Evolutionary conservation across 306 rosid genomes (phyloP), one percentile per base, ranked within the genome.

Genomic region (Trifolium subterraneum): DNA sequence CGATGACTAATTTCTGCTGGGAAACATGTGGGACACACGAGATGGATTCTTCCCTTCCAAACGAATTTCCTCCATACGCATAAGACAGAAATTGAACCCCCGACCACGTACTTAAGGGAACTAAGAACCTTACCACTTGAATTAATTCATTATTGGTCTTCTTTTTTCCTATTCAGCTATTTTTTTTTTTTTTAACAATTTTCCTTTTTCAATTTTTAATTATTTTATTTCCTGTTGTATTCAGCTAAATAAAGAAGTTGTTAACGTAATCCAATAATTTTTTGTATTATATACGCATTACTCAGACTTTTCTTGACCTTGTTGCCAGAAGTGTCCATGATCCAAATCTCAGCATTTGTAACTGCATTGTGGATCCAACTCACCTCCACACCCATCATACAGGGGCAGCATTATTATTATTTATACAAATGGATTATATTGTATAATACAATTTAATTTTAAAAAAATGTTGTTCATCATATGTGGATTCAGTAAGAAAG

Each of bases 331-430:
- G n/a, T 15, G 45, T 62, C 44, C 14, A 33, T 55, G 14, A 55
- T 2, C 62, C 35, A 10, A 22, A 55, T 55, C 33, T 22, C 8
- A 48, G 55, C 55, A 48, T 6, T 48, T 48, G 7, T n/a, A 48
- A 20, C 33, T 22, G 62, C 62, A 55, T 33, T 10, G 67, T 62
- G 67, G 67, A 33, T 62, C 67, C 67, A 33, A 33, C 67, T 62
- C 67, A 62, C 8, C 4, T 19, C 44, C 47, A 63, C 62, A 11
- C 25, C 36, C 13, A 58, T 29, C 38, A 58, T 23, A 23, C 38
- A 11, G 4, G 4, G 60, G 29, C 14, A 52, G 0, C 29, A 52
- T 52, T 52, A 52, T 52, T 22, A 22, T 22, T 22, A 22, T 22
- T 22, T 19, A 52, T 52, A 47, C 50, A 3, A 48, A 35, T 35